Percentiles rank a stretch among this genome's conserved stretches.
These are phyloP conservation scores for Eucalyptus microcorys DNA, from an alignment of 345 rosid species.

Conservation along the genomic window DNA sequence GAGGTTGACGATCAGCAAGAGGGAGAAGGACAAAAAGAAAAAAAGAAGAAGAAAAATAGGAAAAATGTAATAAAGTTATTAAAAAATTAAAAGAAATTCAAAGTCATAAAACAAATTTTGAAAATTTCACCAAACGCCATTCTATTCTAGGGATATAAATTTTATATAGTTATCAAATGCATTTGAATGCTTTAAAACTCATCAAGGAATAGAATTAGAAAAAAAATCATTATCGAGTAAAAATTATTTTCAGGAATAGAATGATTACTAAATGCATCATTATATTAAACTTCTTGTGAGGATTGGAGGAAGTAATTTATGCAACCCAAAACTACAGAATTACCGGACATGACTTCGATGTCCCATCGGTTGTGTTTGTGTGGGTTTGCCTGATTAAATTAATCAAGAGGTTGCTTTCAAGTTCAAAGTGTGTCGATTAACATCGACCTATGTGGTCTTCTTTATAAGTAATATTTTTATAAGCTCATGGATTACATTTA, in stretches of 20 bases:
- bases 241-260: accelerated
- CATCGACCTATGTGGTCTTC: background rate
- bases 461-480: background rate
- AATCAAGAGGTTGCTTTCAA: background rate
- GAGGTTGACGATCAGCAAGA: accelerated
- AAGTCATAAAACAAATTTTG: too few relatives aligned
- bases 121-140: accelerated
- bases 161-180: too few relatives aligned
- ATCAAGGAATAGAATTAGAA: too few relatives aligned
- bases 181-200: too few relatives aligned
- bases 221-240: too few relatives aligned
- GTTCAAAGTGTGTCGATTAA: background rate
- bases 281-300: background rate
- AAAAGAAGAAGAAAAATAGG: accelerated
- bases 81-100: too few relatives aligned
- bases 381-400: background rate
- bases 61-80: too few relatives aligned
- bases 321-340: background rate
- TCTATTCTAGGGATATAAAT: too few relatives aligned
- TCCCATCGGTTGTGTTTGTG: background rate
- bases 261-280: accelerated
- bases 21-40: too few relatives aligned
- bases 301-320: background rate
- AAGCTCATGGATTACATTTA: background rate
- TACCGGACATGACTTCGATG: background rate